phyloP scores from a whole-genome alignment of 768 basidiomycete genomes.

The Cyclocybe aegerita region DNA sequence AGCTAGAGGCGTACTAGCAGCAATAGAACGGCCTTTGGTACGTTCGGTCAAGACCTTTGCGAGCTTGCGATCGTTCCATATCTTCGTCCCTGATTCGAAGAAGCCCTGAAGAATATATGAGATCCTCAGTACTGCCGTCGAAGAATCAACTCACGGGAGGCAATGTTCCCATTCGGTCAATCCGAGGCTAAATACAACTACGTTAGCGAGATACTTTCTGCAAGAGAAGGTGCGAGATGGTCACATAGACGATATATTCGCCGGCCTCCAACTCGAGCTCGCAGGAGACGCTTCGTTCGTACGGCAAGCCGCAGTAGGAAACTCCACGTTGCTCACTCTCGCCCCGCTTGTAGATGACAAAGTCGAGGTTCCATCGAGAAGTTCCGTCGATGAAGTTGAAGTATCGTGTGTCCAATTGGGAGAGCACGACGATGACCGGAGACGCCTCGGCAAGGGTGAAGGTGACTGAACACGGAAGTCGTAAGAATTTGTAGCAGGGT shows the following conservation, averaged over 20 bases:
- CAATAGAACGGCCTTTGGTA: no score
- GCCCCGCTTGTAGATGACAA: conserved; percentile 39
- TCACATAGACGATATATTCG: conserved; percentile 39
- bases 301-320: conserved; percentile 25
- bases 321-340: conserved; percentile 26
- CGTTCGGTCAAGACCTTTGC: no score
- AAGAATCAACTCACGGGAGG: no score
- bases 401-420: conserved; percentile 43
- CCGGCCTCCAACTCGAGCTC: conserved; percentile 34
- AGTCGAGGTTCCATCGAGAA: conserved; percentile 41
- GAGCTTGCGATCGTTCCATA: no score
- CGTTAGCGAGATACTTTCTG: no score
- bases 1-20: no score
- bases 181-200: conserved; percentile 1
- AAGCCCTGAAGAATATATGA: background rate
- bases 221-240: conserved; percentile 7
- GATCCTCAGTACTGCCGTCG: no score
- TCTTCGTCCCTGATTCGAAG: no score
- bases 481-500: no score
- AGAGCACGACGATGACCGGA: conserved; percentile 40
- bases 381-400: conserved; percentile 36
- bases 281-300: conserved; percentile 31
- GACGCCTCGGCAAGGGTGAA: conserved; percentile 28
- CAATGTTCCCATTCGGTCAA: background rate
- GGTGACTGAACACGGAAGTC: background rate